phyloP scores from a whole-genome alignment of 768 basidiomycete genomes.

The Kwoniella sp. region DNA sequence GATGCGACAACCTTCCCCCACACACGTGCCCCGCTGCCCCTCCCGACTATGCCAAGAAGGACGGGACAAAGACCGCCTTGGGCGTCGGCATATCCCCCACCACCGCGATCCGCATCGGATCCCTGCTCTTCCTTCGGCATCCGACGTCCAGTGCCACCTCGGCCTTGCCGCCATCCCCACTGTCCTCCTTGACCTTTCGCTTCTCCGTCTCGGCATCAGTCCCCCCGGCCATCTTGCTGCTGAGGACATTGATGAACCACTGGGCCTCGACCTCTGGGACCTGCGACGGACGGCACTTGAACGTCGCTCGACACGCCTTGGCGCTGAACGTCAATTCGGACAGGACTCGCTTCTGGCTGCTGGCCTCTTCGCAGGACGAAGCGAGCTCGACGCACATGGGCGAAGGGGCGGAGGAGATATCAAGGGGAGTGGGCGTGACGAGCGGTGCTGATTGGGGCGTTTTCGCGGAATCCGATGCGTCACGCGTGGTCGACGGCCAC shows the following conservation, averaged over 20 bases:
- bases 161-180: background rate
- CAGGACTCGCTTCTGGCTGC: background rate
- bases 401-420: too few relatives aligned
- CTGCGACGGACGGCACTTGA: background rate
- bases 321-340: background rate
- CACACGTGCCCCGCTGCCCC: too few relatives aligned
- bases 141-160: background rate
- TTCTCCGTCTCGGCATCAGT: too few relatives aligned
- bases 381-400: background rate
- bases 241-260: background rate
- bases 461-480: background rate
- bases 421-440: too few relatives aligned
- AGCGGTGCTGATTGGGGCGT: background rate
- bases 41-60: constrained; percentile 1
- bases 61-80: background rate
- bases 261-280: background rate
- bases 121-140: background rate
- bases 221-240: background rate
- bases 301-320: background rate
- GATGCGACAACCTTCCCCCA: too few relatives aligned
- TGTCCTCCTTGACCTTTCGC: too few relatives aligned
- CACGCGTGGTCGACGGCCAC: background rate
- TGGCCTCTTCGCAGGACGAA: background rate
- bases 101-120: background rate
- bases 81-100: constrained; percentile 5